Percentiles rank a stretch among this genome's conserved stretches.
Evolutionary conservation across 1,139 yeast genomes (phyloP).

Genomic region (Taiozyma sp.): DNA sequence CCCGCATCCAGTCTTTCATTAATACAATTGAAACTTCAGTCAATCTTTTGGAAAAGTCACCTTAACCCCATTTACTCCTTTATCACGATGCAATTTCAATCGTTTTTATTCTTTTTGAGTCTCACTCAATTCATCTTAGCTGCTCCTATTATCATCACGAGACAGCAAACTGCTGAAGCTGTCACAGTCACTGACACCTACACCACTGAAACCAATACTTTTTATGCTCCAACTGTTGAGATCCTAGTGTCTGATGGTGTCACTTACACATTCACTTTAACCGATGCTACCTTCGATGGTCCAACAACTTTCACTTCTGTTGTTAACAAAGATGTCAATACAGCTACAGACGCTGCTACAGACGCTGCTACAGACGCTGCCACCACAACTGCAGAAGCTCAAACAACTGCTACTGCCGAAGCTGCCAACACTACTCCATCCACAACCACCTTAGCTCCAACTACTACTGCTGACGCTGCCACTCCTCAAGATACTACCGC

Average conservation of each 20-base stretch:
- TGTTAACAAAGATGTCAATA: constrained; percentile 21
- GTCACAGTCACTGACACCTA: constrained; percentile 49
- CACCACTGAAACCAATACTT: constrained; percentile 55
- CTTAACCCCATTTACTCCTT: not conserved
- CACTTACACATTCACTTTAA: constrained; percentile 53
- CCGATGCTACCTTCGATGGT: constrained; percentile 28
- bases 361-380: constrained; percentile 20
- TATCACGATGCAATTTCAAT: constrained; percentile 8
- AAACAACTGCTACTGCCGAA: constrained; percentile 11
- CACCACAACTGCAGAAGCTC: constrained; percentile 6
- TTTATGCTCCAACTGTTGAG: constrained; percentile 65
- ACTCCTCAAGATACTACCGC: constrained; percentile 13
- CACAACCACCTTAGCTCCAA: constrained; percentile 17
- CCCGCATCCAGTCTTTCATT: not conserved
- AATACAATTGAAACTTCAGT: not conserved
- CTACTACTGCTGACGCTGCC: constrained; percentile 6
- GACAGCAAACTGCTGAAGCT: constrained; percentile 57
- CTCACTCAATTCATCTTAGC: constrained; percentile 14
- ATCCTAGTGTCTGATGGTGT: constrained; percentile 55
- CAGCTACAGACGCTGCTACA: constrained; percentile 19
- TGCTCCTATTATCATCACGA: constrained; percentile 41
- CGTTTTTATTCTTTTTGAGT: constrained; percentile 7
- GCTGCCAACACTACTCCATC: constrained; percentile 10
- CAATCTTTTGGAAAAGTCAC: constrained; percentile 1
- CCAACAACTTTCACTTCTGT: constrained; percentile 28